phyloP scores from a whole-genome alignment of 306 rosid species.

The Mimosa pudica region DNA sequence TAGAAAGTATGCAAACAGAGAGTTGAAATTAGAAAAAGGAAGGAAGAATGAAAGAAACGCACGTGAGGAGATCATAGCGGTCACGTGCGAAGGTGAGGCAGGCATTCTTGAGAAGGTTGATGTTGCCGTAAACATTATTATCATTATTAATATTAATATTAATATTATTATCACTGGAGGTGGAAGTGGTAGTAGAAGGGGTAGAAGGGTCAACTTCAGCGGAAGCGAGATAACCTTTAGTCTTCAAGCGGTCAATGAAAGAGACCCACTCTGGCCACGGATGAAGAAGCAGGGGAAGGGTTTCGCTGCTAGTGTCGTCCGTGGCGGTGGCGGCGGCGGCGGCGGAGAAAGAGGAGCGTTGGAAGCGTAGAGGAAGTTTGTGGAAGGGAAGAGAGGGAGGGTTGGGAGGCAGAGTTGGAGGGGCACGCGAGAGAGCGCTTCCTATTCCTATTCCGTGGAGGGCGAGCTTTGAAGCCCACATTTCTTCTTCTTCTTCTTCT shows the following conservation, averaged over 20 bases:
- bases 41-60: neutral
- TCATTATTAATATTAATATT: no score
- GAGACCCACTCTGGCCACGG: slow-evolving; percentile 98
- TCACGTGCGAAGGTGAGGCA: slow-evolving; percentile 83
- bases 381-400: slow-evolving; percentile 39
- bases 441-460: slow-evolving; percentile 59
- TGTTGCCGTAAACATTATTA: slow-evolving; percentile 48
- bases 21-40: neutral
- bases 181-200: neutral
- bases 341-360: slow-evolving; percentile 37
- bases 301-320: slow-evolving; percentile 24
- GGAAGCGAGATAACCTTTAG: slow-evolving; percentile 60
- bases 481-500: slow-evolving; percentile 9
- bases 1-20: slow-evolving; percentile 20
- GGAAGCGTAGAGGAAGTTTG: slow-evolving; percentile 34
- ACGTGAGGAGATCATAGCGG: slow-evolving; percentile 83
- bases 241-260: slow-evolving; percentile 71
- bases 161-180: no score
- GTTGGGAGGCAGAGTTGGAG: slow-evolving; percentile 30
- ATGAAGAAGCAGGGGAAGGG: slow-evolving; percentile 42
- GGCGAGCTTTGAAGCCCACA: slow-evolving; percentile 61
- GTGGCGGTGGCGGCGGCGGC: slow-evolving; percentile 34
- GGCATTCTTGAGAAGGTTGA: slow-evolving; percentile 67
- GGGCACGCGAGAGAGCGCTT: slow-evolving; percentile 47
- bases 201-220: slow-evolving; percentile 26